A percentile compares a stretch with the other conserved stretches of the same genome.
These are phyloP conservation scores for Podaxis sp. DNA, from an alignment of 768 basidiomycete species.

Conservation along the genomic window DNA sequence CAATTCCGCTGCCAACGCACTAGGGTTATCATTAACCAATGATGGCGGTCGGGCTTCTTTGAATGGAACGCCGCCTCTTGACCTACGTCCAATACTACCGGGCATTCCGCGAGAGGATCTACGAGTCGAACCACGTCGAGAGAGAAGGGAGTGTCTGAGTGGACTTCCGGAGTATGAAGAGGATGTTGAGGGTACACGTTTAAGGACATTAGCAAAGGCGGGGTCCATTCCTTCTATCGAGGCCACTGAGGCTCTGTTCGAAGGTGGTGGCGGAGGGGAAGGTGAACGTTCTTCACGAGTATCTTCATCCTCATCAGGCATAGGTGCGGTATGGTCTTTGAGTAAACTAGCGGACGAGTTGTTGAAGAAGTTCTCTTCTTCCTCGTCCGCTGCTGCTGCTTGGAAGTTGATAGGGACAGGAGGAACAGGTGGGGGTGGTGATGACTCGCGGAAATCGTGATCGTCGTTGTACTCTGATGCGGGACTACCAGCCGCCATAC, in stretches of 20 bases:
- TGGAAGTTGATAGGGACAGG: conserved; percentile 36
- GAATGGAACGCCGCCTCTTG: conserved; percentile 66
- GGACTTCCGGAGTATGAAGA: conserved; percentile 54
- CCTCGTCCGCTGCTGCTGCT: conserved; percentile 32
- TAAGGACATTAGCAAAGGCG: conserved; percentile 74
- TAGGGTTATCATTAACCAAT: conserved; percentile 64
- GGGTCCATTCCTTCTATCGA: conserved; percentile 90
- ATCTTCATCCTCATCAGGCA: conserved; percentile 24
- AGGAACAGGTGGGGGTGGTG: conserved; percentile 38
- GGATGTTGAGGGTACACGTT: conserved; percentile 48
- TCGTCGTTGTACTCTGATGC: conserved; percentile 47
- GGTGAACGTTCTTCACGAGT: conserved; percentile 29
- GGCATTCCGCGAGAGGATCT: conserved; percentile 22
- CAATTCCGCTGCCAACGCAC: conserved; percentile 68
- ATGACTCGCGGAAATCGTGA: conserved; percentile 26
- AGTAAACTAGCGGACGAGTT: conserved; percentile 27
- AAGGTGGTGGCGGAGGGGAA: conserved; percentile 32
- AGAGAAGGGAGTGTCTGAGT: conserved; percentile 56
- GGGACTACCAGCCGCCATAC: conserved; percentile 52
- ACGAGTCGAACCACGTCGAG: conserved; percentile 35
- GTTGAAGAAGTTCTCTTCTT: conserved; percentile 29
- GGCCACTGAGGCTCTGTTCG: conserved; percentile 67
- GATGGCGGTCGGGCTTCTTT: conserved; percentile 70
- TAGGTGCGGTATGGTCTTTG: neutral
- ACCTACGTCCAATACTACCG: conserved; percentile 48